phyloP scores from a whole-genome alignment of 805 yeast species.

The Kazachstania viticola region DNA sequence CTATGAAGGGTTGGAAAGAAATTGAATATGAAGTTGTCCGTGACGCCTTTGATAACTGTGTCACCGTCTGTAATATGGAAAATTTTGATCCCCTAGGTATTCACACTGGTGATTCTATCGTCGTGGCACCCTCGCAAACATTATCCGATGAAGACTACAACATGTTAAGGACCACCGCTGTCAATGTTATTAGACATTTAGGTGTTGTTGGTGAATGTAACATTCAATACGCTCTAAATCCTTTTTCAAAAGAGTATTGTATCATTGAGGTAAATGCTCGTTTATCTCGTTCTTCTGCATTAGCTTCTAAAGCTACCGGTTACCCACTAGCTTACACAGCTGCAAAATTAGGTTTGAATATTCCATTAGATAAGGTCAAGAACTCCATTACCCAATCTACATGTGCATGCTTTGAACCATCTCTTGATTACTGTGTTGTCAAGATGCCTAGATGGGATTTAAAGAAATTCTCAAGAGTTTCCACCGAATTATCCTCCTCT shows the following conservation, averaged over 20 bases:
- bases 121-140: conserved; percentile 97
- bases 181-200: conserved; percentile 89
- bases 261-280: conserved; percentile 97
- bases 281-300: conserved; percentile 94
- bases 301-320: conserved; percentile 98
- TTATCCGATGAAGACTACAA: conserved; percentile 93
- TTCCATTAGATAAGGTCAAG: conserved; percentile 80
- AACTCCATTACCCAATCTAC: conserved; percentile 91
- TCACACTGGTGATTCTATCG: conserved; percentile 98
- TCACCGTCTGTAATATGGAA: conserved; percentile 98
- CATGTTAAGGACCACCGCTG: conserved; percentile 96
- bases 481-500: conserved; percentile 75
- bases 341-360: conserved; percentile 88
- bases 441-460: conserved; percentile 99
- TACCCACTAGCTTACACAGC: conserved; percentile 97
- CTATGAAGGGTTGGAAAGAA: conserved; percentile 99
- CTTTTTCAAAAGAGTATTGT: conserved; percentile 88
- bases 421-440: conserved; percentile 90
- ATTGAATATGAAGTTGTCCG: conserved; percentile 98
- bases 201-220: conserved; percentile 99
- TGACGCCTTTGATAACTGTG: conserved; percentile 94
- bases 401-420: conserved; percentile 95
- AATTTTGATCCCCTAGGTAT: conserved; percentile 97
- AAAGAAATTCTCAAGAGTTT: conserved; percentile 88
- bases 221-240: conserved; percentile 92